Percentiles rank a stretch among this genome's conserved stretches.
phyloP scores from a whole-genome alignment of 352 stramenopile genomes.

The Peronospora belbahrii region DNA sequence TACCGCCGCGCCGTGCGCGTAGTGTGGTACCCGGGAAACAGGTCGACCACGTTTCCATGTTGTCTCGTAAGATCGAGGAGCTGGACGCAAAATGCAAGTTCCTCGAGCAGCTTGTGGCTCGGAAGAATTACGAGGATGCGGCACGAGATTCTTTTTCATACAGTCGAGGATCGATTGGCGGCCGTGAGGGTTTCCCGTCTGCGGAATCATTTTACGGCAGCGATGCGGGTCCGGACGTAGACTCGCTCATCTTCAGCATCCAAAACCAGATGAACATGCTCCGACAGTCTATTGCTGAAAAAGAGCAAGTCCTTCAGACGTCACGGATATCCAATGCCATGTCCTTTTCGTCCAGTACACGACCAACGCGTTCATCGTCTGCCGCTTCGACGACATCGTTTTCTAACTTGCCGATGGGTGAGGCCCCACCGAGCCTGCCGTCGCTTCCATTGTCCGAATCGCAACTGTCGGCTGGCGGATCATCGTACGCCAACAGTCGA shows the following conservation, averaged over 20 bases:
- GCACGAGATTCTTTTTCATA: constrained; percentile 25
- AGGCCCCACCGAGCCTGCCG: constrained; percentile 29
- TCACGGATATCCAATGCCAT: constrained; percentile 47
- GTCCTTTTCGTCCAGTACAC: constrained; percentile 56
- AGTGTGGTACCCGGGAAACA: constrained; percentile 45
- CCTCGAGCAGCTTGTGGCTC: constrained; percentile 61
- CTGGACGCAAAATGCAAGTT: constrained; percentile 77
- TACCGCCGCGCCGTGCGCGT: constrained; percentile 44
- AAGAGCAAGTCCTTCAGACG: constrained; percentile 44
- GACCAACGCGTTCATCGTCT: constrained; percentile 59
- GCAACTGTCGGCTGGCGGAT: constrained; percentile 30
- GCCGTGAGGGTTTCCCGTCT: constrained; percentile 17
- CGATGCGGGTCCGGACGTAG: constrained; percentile 36
- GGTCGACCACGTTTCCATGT: constrained; percentile 49
- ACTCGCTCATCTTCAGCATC: constrained; percentile 73
- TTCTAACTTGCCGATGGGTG: constrained; percentile 23
- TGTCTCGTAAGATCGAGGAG: constrained; percentile 67
- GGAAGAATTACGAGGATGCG: constrained; percentile 39
- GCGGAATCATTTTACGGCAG: constrained; percentile 28
- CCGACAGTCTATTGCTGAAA: constrained; percentile 56
- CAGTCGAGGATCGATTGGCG: constrained; percentile 14
- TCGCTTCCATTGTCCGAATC: constrained; percentile 39
- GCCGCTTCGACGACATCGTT: constrained; percentile 50
- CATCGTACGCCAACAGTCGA: constrained; percentile 18
- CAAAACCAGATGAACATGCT: constrained; percentile 80